Conservation (phyloP, 2,329 filamentous ascomycete genomes). For the Fusarium humuli region DNA sequence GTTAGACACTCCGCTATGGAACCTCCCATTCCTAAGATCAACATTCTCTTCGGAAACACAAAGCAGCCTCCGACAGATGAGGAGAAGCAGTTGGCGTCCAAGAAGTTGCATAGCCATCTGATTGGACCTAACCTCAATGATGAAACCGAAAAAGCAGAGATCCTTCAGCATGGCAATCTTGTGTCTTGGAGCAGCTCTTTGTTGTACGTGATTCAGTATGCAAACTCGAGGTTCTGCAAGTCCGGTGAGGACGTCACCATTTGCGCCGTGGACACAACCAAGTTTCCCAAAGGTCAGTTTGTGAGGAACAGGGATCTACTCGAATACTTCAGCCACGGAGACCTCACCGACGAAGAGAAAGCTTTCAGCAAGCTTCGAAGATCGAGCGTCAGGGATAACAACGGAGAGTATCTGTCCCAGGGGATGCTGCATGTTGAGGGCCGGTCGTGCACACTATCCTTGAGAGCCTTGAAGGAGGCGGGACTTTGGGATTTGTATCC, state of each 20-base stretch:
- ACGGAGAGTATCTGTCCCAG: conserved; percentile 2
- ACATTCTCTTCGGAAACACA: neutral
- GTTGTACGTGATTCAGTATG: neutral
- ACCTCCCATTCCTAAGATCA: no score
- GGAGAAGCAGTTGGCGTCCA: rapidly evolving
- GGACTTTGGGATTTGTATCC: neutral
- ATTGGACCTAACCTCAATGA: rapidly evolving
- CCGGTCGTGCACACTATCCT: rapidly evolving
- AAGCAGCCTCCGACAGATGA: rapidly evolving
- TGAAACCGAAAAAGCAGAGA: rapidly evolving
- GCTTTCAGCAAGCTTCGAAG: neutral
- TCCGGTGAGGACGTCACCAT: neutral
- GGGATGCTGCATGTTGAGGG: rapidly evolving
- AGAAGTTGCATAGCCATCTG: neutral
- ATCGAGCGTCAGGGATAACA: neutral
- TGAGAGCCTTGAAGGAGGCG: rapidly evolving
- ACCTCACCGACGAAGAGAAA: neutral
- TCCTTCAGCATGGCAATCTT: rapidly evolving
- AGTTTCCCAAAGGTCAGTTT: neutral
- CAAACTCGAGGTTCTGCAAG: neutral
- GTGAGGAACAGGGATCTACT: neutral
- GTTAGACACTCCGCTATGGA: no score
- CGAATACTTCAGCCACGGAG: rapidly evolving
- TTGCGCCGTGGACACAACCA: neutral
- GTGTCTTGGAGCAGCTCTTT: neutral